Conservation (phyloP, 2,329 filamentous ascomycete genomes). For the Xylariaceae sp. region DNA sequence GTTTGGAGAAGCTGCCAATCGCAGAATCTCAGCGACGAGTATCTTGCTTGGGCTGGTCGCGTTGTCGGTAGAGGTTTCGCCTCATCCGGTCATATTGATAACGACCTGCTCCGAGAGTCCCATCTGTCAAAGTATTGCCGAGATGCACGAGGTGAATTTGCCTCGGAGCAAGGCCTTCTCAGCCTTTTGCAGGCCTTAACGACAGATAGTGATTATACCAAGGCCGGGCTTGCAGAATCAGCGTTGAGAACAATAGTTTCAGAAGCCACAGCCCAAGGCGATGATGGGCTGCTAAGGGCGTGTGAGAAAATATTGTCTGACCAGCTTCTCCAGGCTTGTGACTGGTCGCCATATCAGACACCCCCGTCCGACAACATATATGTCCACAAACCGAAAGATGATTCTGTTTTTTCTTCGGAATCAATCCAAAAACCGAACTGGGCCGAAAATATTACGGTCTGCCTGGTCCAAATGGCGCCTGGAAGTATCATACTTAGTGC, state of each 20-base stretch:
- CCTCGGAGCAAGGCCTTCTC: constrained; percentile 70
- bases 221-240: constrained; percentile 66
- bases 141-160: constrained; percentile 54
- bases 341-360: constrained; percentile 62
- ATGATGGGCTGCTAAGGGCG: constrained; percentile 56
- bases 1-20: constrained; percentile 79
- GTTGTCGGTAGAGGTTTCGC: constrained; percentile 86
- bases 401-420: constrained; percentile 45
- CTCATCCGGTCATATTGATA: constrained; percentile 71
- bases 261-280: constrained; percentile 54
- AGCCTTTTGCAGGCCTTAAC: constrained; percentile 67
- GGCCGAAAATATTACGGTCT: constrained; percentile 66
- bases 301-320: constrained; percentile 61
- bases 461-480: constrained; percentile 64
- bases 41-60: constrained; percentile 83
- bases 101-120: constrained; percentile 66
- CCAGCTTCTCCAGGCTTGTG: constrained; percentile 59
- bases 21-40: constrained; percentile 69
- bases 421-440: constrained; percentile 59
- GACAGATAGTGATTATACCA: constrained; percentile 60
- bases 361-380: constrained; percentile 59
- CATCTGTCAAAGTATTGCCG: constrained; percentile 58
- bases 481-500: constrained; percentile 73
- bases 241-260: constrained; percentile 64
- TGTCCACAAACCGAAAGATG: constrained; percentile 37